A percentile compares a stretch with the other conserved stretches of the same genome.
Evolutionary conservation across 805 yeast species (phyloP).

Genomic region (Ogataea trehaloabstinens): DNA sequence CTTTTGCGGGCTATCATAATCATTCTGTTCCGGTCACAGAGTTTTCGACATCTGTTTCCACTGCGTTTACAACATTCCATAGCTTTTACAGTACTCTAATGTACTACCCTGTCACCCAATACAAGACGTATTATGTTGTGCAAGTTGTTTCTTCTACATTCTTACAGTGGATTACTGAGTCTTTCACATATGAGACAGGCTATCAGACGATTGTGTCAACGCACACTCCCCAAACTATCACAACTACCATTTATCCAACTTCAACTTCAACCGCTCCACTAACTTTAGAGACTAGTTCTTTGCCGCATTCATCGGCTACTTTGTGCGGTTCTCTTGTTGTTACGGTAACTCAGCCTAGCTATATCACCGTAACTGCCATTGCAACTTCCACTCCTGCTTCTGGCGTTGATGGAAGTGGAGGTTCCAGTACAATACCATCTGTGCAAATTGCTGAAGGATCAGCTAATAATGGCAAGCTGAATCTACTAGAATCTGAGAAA

Average conservation of each 20-base stretch:
- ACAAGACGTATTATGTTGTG: constrained; percentile 2
- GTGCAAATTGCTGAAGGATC: neutral
- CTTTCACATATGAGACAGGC: constrained; percentile 12
- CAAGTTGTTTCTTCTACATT: constrained; percentile 14
- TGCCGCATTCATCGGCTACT: neutral
- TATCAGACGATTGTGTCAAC: constrained; percentile 13
- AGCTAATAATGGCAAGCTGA: neutral
- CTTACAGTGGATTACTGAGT: constrained; percentile 11
- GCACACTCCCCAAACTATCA: constrained; percentile 10
- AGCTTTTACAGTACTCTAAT: constrained; percentile 7
- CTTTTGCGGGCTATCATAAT: constrained; percentile 15
- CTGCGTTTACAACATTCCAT: constrained; percentile 5
- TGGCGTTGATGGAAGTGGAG: neutral
- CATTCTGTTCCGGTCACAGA: constrained; percentile 1
- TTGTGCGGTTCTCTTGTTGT: neutral
- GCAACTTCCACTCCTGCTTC: constrained; percentile 2
- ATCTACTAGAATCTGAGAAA: neutral
- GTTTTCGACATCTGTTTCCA: constrained; percentile 1
- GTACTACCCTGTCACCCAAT: constrained; percentile 3
- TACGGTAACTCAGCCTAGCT: constrained; percentile 5
- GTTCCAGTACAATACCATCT: neutral
- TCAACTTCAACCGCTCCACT: neutral
- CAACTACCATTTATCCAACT: constrained; percentile 5
- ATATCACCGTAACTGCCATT: constrained; percentile 8
- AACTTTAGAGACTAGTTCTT: neutral